Percentiles rank a stretch among this genome's conserved stretches.
Conservation (phyloP, 768 basidiomycete genomes). For the Albatrellus ellisii region DNA sequence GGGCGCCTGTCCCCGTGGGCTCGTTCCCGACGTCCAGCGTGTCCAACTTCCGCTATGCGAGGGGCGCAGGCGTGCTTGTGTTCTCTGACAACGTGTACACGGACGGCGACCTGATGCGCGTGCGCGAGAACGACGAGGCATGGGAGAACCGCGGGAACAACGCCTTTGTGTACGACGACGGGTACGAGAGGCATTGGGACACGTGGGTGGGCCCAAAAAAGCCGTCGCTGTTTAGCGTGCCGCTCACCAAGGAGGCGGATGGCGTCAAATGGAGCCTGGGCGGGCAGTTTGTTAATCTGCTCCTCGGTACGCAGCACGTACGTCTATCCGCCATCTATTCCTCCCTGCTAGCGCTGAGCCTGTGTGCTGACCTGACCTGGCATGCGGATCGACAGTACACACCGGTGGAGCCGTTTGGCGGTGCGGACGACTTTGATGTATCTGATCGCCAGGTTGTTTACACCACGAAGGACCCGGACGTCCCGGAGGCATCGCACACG, state of each 20-base stretch:
- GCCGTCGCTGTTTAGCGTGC: constrained; percentile 58
- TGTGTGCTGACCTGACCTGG: background rate
- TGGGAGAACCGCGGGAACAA: constrained; percentile 63
- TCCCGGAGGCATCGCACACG: constrained; percentile 76
- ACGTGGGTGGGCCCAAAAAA: constrained; percentile 64
- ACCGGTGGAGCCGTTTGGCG: constrained; percentile 85
- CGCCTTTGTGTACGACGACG: constrained; percentile 39
- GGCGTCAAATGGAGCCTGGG: constrained; percentile 44
- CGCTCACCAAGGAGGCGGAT: constrained; percentile 33
- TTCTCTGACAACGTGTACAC: constrained; percentile 79
- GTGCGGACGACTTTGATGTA: constrained; percentile 67
- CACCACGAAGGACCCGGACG: constrained; percentile 71
- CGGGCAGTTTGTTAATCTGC: constrained; percentile 38
- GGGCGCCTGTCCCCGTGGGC: constrained; percentile 38
- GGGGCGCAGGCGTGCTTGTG: constrained; percentile 46
- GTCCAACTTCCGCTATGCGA: constrained; percentile 57
- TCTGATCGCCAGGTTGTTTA: constrained; percentile 61
- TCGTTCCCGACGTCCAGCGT: constrained; percentile 56
- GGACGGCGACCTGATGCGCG: constrained; percentile 59
- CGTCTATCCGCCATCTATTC: constrained; percentile 14
- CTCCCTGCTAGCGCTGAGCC: too few relatives aligned
- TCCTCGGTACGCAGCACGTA: constrained; percentile 63
- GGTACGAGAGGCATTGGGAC: constrained; percentile 41
- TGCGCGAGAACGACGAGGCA: constrained; percentile 53
- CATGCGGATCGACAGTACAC: constrained; percentile 30